Conservation (phyloP, 2,329 filamentous ascomycete genomes). For the Aspergillus amoenus region DNA sequence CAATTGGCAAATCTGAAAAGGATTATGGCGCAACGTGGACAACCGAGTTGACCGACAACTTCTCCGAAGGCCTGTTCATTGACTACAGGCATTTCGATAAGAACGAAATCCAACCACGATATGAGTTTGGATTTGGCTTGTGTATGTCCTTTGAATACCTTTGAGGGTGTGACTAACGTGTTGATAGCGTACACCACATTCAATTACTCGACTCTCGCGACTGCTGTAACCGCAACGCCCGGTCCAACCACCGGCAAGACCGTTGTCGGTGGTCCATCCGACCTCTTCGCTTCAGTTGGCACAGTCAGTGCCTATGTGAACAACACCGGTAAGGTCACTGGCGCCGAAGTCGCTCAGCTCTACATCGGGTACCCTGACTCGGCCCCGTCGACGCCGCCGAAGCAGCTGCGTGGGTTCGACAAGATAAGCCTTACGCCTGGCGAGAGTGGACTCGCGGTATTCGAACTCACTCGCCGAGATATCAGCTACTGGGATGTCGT, state of each 20-base stretch:
- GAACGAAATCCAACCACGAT: conserved; percentile 33
- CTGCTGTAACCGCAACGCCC: neutral
- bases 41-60: conserved; percentile 34
- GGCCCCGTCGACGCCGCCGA: conserved; percentile 23
- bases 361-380: conserved; percentile 50
- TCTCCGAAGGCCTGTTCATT: conserved; percentile 53
- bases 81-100: conserved; percentile 56
- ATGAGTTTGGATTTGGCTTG: conserved; percentile 38
- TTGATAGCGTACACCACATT: conserved; percentile 26
- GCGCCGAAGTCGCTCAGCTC: conserved; percentile 55
- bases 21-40: conserved; percentile 46
- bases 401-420: conserved; percentile 53
- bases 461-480: conserved; percentile 45
- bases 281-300: conserved; percentile 55
- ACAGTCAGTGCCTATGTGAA: conserved; percentile 48
- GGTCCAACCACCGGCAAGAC: conserved; percentile 6
- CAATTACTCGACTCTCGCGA: conserved; percentile 14
- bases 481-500: conserved; percentile 38
- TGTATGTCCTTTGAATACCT: neutral
- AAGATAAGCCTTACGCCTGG: conserved; percentile 49
- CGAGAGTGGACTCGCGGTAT: conserved; percentile 42
- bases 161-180: too few relatives aligned
- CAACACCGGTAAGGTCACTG: conserved; percentile 52
- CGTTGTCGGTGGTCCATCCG: conserved; percentile 52
- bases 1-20: conserved; percentile 54